phyloP scores from a whole-genome alignment of 75 land plant species.

The Adiantum capillusveneris region DNA sequence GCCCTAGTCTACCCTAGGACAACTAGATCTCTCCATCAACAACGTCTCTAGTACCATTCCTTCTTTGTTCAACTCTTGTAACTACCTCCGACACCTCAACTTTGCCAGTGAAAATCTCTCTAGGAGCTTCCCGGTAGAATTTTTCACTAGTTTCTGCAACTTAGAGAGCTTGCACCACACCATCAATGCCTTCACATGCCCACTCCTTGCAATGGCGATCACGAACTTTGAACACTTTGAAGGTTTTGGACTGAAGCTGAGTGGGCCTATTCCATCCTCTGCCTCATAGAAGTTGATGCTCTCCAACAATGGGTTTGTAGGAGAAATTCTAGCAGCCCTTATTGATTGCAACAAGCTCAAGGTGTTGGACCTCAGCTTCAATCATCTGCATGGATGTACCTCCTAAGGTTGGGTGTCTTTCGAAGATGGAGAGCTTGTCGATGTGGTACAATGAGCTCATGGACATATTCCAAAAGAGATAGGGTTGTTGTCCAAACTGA shows the following conservation, averaged over 20 bases:
- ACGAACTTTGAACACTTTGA: slow-evolving; percentile 36
- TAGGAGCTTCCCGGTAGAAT: slow-evolving; percentile 42
- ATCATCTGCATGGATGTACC: slow-evolving; percentile 68
- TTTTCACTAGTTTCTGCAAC: slow-evolving; percentile 24
- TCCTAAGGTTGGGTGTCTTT: slow-evolving; percentile 52
- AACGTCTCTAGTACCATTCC: slow-evolving; percentile 63
- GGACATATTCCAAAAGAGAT: slow-evolving; percentile 64
- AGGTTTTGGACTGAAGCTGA: slow-evolving; percentile 43
- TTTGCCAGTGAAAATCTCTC: slow-evolving; percentile 55
- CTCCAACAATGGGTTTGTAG: no score
- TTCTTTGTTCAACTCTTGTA: slow-evolving; percentile 34
- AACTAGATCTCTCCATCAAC: slow-evolving; percentile 39
- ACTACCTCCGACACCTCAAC: slow-evolving; percentile 36
- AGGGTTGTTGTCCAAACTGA: slow-evolving; percentile 49
- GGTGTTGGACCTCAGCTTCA: no score
- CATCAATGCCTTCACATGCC: slow-evolving; percentile 56
- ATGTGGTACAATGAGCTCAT: slow-evolving; percentile 61
- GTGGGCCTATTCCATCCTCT: slow-evolving; percentile 44
- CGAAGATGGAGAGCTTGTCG: slow-evolving; percentile 51
- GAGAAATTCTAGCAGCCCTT: no score
- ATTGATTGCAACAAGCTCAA: slow-evolving; percentile 34
- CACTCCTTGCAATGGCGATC: slow-evolving; percentile 45
- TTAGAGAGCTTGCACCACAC: slow-evolving; percentile 48
- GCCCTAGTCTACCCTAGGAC: slow-evolving; percentile 38
- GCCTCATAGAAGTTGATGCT: slow-evolving; percentile 38